phyloP scores from a whole-genome alignment of 1,284 basidiomycete species.

The Trichosporon sp. region DNA sequence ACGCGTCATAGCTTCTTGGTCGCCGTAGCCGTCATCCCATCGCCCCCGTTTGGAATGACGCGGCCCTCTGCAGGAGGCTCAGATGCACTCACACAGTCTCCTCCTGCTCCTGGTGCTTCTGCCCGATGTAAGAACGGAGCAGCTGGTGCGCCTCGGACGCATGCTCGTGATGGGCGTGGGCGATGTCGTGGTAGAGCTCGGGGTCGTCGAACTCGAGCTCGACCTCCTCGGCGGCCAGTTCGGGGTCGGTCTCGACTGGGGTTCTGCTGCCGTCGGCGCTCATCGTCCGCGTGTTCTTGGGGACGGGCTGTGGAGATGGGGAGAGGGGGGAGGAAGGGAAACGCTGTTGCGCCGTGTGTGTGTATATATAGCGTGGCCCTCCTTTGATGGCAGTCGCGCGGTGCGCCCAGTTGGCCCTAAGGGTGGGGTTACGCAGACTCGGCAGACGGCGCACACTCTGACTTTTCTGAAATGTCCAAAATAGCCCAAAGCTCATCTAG shows the following conservation, averaged over 20 bases:
- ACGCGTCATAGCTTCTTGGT: too few species aligned
- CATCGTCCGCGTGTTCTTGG: background rate
- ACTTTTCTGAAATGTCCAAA: background rate
- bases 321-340: background rate
- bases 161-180: slow-evolving; percentile 53
- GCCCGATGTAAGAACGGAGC: slow-evolving; percentile 29
- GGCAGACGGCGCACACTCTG: background rate
- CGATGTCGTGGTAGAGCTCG: background rate
- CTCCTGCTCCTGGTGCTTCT: slow-evolving; percentile 15
- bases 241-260: background rate
- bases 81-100: slow-evolving; percentile 19
- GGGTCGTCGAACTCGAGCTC: background rate
- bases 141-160: slow-evolving; percentile 76
- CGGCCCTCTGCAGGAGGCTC: slow-evolving; percentile 56
- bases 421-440: background rate
- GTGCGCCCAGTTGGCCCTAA: background rate
- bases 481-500: background rate
- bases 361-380: background rate
- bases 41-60: slow-evolving; percentile 57
- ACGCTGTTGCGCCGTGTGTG: background rate
- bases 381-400: background rate
- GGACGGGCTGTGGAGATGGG: background rate
- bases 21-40: background rate
- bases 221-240: background rate
- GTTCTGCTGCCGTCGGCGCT: background rate